These are phyloP conservation scores for Dacryopinax primogenitus DNA, from an alignment of 768 basidiomycete species.

Conservation along the genomic window DNA sequence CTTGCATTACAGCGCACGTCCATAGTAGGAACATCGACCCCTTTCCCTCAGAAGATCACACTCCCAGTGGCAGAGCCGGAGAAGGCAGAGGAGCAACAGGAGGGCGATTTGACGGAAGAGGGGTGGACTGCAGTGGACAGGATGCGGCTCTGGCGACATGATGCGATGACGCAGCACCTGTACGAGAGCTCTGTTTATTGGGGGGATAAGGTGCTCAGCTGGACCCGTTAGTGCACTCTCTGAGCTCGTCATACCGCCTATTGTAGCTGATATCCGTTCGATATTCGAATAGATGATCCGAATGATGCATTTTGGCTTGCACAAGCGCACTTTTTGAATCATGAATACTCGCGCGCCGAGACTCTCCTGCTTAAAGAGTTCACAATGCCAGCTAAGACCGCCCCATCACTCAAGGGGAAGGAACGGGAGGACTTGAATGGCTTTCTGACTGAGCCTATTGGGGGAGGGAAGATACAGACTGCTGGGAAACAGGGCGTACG, in stretches of 20 bases:
- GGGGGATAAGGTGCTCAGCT: constrained; percentile 93
- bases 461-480: neutral
- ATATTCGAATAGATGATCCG: constrained; percentile 53
- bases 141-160: constrained; percentile 94
- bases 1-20: neutral
- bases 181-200: constrained; percentile 96
- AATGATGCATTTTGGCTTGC: constrained; percentile 99
- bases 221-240: constrained; percentile 61
- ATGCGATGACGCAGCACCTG: constrained; percentile 95
- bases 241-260: neutral
- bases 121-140: constrained; percentile 80
- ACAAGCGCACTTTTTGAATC: constrained; percentile 90
- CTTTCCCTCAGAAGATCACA: neutral
- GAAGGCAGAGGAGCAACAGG: constrained; percentile 46
- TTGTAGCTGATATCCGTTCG: constrained; percentile 9
- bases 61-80: neutral
- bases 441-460: constrained; percentile 3
- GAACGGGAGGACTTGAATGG: constrained; percentile 12
- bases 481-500: constrained; percentile 45
- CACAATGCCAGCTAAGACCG: constrained; percentile 32
- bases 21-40: neutral
- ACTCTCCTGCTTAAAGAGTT: constrained; percentile 81
- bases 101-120: constrained; percentile 29
- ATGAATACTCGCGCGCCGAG: constrained; percentile 90
- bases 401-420: constrained; percentile 16